Conservation (phyloP, 805 yeast genomes). For the Candida manassasensis region DNA sequence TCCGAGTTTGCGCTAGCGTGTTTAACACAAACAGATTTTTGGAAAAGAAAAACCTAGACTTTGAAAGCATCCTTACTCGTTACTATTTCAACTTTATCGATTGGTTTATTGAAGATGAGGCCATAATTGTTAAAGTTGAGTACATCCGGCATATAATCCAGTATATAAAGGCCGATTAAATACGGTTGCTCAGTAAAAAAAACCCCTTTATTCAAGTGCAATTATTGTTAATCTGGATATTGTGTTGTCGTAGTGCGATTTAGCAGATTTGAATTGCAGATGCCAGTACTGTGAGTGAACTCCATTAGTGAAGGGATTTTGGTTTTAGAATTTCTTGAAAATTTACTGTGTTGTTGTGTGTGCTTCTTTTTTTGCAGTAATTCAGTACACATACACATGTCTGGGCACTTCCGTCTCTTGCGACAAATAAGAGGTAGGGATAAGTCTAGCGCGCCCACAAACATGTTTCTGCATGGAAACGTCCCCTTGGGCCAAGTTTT, state of each 20-base stretch:
- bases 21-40: conserved; percentile 46
- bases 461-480: too few relatives aligned
- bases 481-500: background rate
- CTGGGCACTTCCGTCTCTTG: too few relatives aligned
- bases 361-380: background rate
- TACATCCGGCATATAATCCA: background rate
- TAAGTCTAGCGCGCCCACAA: too few relatives aligned
- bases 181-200: background rate
- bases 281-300: too few relatives aligned
- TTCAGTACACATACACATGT: background rate
- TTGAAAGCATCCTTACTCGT: conserved; percentile 29
- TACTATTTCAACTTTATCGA: background rate
- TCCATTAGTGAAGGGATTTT: too few relatives aligned
- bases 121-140: too few relatives aligned
- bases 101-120: background rate
- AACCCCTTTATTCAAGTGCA: background rate
- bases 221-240: too few relatives aligned
- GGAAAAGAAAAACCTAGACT: conserved; percentile 55
- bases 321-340: too few relatives aligned
- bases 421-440: too few relatives aligned
- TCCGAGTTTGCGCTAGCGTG: conserved; percentile 20
- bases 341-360: background rate
- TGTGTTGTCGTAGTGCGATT: too few relatives aligned
- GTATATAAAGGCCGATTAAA: conserved; percentile 1
- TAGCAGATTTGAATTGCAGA: too few relatives aligned